Percentiles rank a stretch among this genome's conserved stretches.
These are phyloP conservation scores for Scleroderma bovista DNA, from an alignment of 768 basidiomycete genomes.

Conservation along the genomic window DNA sequence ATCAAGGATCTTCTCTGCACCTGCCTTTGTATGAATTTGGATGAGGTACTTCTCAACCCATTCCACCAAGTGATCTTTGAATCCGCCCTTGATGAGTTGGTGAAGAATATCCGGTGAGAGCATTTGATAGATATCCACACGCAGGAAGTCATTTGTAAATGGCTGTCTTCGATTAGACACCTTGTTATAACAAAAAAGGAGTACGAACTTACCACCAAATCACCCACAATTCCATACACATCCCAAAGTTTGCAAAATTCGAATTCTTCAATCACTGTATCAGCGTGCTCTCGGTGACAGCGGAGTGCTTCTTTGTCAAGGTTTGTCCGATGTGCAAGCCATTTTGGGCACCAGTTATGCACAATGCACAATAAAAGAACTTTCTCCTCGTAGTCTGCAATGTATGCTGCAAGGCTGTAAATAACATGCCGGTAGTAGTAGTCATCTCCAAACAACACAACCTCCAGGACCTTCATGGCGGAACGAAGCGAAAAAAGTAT, in stretches of 20 bases:
- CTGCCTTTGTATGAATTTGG: neutral
- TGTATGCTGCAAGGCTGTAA: constrained; percentile 3
- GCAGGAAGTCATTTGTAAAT: neutral
- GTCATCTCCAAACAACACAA: constrained; percentile 14
- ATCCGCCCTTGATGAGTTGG: constrained; percentile 41
- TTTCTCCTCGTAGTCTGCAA: constrained; percentile 19
- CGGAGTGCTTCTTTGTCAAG: neutral
- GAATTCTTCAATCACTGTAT: constrained; percentile 9
- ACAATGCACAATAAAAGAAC: constrained; percentile 12
- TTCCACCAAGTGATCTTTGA: constrained; percentile 36
- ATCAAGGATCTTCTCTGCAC: neutral
- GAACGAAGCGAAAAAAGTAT: constrained; percentile 11
- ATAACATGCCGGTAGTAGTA: constrained; percentile 12
- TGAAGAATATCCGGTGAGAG: constrained; percentile 40
- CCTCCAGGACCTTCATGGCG: constrained; percentile 11
- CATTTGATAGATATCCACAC: constrained; percentile 29
- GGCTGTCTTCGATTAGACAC: neutral
- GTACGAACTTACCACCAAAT: neutral
- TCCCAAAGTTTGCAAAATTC: constrained; percentile 17
- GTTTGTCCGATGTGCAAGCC: neutral
- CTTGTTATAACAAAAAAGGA: neutral
- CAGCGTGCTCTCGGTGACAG: constrained; percentile 14
- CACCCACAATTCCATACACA: constrained; percentile 2
- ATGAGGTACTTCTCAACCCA: constrained; percentile 21
- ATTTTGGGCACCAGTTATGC: constrained; percentile 14